Percentiles rank a stretch among this genome's conserved stretches.
phyloP scores from a whole-genome alignment of 495 filamentous ascomycete species.

The Xylaria telfairii region DNA sequence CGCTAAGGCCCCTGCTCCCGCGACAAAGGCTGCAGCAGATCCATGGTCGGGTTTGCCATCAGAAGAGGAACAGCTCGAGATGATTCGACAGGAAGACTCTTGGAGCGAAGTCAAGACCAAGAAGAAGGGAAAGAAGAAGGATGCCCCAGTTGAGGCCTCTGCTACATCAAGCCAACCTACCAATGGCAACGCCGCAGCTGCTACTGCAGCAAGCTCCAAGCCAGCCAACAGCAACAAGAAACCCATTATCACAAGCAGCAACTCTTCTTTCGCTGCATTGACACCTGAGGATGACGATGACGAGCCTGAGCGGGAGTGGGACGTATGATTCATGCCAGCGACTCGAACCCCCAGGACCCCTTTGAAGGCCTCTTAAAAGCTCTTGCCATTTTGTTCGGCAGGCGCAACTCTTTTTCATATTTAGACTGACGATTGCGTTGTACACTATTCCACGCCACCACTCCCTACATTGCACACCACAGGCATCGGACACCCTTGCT shows the following conservation, averaged over 20 bases:
- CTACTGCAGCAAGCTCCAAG: conserved; percentile 35
- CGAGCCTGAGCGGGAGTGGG: conserved; percentile 56
- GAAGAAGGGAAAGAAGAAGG: conserved; percentile 56
- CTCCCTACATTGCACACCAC: conserved; percentile 11
- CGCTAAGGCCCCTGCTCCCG: conserved; percentile 32
- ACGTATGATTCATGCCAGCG: conserved; percentile 44
- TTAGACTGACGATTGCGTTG: conserved; percentile 22
- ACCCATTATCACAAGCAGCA: conserved; percentile 38
- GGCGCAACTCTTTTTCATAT: conserved; percentile 14
- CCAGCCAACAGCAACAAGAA: conserved; percentile 42
- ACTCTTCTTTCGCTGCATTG: conserved; percentile 56
- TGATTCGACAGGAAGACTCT: conserved; percentile 66
- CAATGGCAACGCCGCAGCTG: conserved; percentile 32
- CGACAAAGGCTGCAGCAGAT: conserved; percentile 38
- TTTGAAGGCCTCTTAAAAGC: neutral
- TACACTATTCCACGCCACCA: conserved; percentile 21
- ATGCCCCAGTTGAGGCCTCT: conserved; percentile 32
- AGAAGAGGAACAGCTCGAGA: conserved; percentile 84
- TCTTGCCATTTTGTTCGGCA: neutral
- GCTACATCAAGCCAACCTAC: conserved; percentile 7
- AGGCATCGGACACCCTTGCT: conserved; percentile 11
- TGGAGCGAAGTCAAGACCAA: conserved; percentile 83
- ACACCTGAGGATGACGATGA: conserved; percentile 46
- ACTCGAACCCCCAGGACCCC: neutral
- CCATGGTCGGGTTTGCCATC: conserved; percentile 70